These are phyloP conservation scores for Melocanna baccifera DNA, from an alignment of 176 grass and related monocot species.

Conservation along the genomic window DNA sequence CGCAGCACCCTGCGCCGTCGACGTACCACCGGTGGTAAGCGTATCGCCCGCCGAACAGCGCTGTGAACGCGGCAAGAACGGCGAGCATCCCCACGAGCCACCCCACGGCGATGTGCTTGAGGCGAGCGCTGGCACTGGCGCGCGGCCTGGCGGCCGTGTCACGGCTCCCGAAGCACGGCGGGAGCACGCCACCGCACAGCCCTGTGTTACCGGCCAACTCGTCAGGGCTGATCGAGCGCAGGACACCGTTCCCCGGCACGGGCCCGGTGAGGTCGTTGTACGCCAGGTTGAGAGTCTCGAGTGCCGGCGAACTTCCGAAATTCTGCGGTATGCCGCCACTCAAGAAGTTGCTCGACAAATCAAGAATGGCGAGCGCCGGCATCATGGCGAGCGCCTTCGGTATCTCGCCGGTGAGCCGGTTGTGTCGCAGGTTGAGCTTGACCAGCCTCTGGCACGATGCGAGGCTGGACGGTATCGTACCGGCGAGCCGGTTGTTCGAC, in stretches of 20 bases:
- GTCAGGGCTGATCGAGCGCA: slow-evolving; percentile 78
- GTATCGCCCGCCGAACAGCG: slow-evolving; percentile 49
- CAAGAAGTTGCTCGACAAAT: slow-evolving; percentile 74
- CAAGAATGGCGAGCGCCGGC: slow-evolving; percentile 86
- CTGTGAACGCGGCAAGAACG: slow-evolving; percentile 32
- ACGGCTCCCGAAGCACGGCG: slow-evolving; percentile 42
- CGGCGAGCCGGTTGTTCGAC: slow-evolving; percentile 67
- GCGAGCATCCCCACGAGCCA: slow-evolving; percentile 59
- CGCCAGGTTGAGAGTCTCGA: slow-evolving; percentile 82
- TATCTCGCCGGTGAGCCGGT: slow-evolving; percentile 66
- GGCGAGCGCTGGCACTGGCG: slow-evolving; percentile 27
- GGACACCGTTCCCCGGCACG: slow-evolving; percentile 69
- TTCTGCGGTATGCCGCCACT: slow-evolving; percentile 75
- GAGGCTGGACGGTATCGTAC: slow-evolving; percentile 61
- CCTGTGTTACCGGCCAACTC: slow-evolving; percentile 77
- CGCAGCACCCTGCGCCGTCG: slow-evolving; percentile 37
- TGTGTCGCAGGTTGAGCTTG: slow-evolving; percentile 65
- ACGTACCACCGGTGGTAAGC: slow-evolving; percentile 68
- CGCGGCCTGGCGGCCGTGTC: slow-evolving; percentile 14
- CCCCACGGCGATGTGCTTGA: slow-evolving; percentile 45
- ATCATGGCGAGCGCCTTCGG: slow-evolving; percentile 65
- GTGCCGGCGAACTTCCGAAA: slow-evolving; percentile 87
- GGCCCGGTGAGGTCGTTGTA: slow-evolving; percentile 79
- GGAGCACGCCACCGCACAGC: slow-evolving; percentile 76
- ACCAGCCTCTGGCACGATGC: slow-evolving; percentile 79